A percentile compares a stretch with the other conserved stretches of the same genome.
These are phyloP conservation scores for Helicocarpus griseus DNA, from an alignment of 2,329 filamentous ascomycete genomes.

Conservation along the genomic window DNA sequence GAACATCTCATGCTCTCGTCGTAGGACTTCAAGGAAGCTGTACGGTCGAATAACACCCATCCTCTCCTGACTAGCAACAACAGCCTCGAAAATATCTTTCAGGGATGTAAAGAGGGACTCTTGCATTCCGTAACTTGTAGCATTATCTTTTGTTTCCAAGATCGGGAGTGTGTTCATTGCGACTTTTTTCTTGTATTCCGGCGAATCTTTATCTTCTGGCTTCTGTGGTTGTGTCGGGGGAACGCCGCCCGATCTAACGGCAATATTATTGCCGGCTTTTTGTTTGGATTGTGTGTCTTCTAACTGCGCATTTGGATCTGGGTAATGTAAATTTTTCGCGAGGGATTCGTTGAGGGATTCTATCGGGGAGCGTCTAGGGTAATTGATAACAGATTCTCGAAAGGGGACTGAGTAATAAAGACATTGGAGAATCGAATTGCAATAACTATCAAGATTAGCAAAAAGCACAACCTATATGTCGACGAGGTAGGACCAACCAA, in stretches of 20 bases:
- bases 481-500: constrained; percentile 53
- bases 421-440: constrained; percentile 95
- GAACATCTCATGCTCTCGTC: constrained; percentile 94
- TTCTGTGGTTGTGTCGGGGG: constrained; percentile 45
- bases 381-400: constrained; percentile 87
- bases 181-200: constrained; percentile 97
- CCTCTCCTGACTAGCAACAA: constrained; percentile 70
- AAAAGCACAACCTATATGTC: not conserved
- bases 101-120: constrained; percentile 90
- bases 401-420: constrained; percentile 93
- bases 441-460: constrained; percentile 56
- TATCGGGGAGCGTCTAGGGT: constrained; percentile 62
- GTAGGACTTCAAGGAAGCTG: constrained; percentile 86
- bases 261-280: constrained; percentile 26
- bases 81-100: constrained; percentile 89
- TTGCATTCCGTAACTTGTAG: constrained; percentile 75
- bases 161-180: constrained; percentile 82
- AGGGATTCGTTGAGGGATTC: constrained; percentile 55
- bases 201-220: constrained; percentile 88
- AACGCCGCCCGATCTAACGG: constrained; percentile 3
- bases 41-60: constrained; percentile 88
- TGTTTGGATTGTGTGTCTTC: constrained; percentile 41
- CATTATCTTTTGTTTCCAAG: constrained; percentile 74
- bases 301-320: constrained; percentile 47
- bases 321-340: constrained; percentile 44